Evolutionary conservation across 352 stramenopile species (phyloP).

Genomic region (Plasmopara viticola): DNA sequence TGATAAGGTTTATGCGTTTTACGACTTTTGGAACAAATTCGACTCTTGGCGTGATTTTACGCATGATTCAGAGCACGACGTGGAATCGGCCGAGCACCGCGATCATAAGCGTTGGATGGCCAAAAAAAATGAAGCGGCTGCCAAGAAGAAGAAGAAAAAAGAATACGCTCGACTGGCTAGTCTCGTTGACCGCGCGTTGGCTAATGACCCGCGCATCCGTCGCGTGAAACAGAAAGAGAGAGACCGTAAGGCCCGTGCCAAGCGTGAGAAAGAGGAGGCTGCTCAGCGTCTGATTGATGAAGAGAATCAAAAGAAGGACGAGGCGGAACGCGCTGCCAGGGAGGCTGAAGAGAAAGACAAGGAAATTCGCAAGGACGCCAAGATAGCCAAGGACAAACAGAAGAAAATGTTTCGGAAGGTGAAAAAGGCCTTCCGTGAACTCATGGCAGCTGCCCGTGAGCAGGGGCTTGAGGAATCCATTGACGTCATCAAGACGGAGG

Average conservation of each 20-base stretch:
- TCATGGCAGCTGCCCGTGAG: slow-evolving; percentile 58
- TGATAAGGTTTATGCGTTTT: slow-evolving; percentile 72
- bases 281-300: slow-evolving; percentile 63
- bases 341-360: slow-evolving; percentile 72
- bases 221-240: slow-evolving; percentile 81
- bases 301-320: slow-evolving; percentile 56
- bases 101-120: slow-evolving; percentile 86
- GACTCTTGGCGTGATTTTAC: slow-evolving; percentile 83
- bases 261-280: slow-evolving; percentile 70
- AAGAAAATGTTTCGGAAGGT: slow-evolving; percentile 81
- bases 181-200: slow-evolving; percentile 72
- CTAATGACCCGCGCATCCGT: slow-evolving; percentile 68
- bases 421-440: slow-evolving; percentile 80
- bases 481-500: slow-evolving; percentile 69
- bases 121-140: slow-evolving; percentile 80
- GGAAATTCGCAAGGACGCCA: slow-evolving; percentile 56
- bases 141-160: slow-evolving; percentile 88
- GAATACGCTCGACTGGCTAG: slow-evolving; percentile 77
- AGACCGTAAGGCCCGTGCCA: slow-evolving; percentile 71
- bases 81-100: slow-evolving; percentile 76
- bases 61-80: slow-evolving; percentile 81
- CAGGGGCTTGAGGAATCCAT: slow-evolving; percentile 51
- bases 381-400: slow-evolving; percentile 77
- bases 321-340: slow-evolving; percentile 34
- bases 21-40: slow-evolving; percentile 89